These are phyloP conservation scores for Xerocomus brunneocitrinus DNA, from an alignment of 768 basidiomycete genomes.

Conservation along the genomic window DNA sequence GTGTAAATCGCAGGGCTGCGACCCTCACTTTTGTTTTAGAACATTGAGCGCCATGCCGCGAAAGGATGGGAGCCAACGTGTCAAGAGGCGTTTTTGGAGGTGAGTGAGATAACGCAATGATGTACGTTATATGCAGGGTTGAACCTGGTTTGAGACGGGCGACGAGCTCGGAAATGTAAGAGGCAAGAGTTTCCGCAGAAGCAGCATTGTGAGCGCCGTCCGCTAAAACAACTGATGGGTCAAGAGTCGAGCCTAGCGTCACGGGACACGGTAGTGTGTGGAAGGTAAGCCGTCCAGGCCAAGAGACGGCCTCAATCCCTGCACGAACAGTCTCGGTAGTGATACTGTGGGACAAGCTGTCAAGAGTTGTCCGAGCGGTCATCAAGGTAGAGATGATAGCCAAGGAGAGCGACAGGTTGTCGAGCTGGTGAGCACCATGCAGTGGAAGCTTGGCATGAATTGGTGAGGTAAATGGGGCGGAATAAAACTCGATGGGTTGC, in stretches of 20 bases:
- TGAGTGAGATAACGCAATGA: constrained; percentile 81
- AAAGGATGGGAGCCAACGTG: constrained; percentile 66
- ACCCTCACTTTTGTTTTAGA: constrained; percentile 38
- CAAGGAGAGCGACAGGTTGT: constrained; percentile 73
- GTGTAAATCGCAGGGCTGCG: constrained; percentile 61
- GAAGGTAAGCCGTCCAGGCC: constrained; percentile 86
- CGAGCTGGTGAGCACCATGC: constrained; percentile 77
- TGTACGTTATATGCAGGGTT: constrained; percentile 53
- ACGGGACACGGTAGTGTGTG: constrained; percentile 32
- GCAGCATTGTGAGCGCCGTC: constrained; percentile 95
- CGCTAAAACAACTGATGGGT: constrained; percentile 51
- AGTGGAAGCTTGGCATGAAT: constrained; percentile 58
- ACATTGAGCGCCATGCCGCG: constrained; percentile 29
- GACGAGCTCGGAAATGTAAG: constrained; percentile 46
- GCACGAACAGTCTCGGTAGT: constrained; percentile 43
- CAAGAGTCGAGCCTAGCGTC: constrained; percentile 8
- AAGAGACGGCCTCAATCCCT: constrained; percentile 59
- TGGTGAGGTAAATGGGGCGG: constrained; percentile 41
- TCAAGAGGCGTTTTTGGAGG: constrained; percentile 77
- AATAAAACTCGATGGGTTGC: constrained; percentile 39
- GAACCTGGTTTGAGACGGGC: constrained; percentile 19
- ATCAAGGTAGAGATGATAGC: constrained; percentile 57
- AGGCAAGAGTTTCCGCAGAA: constrained; percentile 61
- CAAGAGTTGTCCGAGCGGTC: constrained; percentile 24
- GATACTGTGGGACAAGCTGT: constrained; percentile 30